These are phyloP conservation scores for Coccomyxa sp. DNA, from an alignment of 139 green algal species.

Conservation along the genomic window DNA sequence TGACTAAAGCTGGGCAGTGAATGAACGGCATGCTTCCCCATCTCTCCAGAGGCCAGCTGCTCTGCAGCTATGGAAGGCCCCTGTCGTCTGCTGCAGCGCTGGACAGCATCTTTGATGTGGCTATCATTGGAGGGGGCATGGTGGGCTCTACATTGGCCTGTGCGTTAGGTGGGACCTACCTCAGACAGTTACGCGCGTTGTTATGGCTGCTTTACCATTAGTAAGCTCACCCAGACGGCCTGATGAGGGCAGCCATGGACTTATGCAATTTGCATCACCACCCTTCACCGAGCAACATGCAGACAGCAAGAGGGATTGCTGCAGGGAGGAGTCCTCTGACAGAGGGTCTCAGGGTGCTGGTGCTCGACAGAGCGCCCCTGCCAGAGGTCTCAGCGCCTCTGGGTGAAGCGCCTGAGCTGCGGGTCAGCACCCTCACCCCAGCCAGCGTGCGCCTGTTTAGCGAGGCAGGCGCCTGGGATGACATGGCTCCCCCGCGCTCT, in stretches of 20 bases:
- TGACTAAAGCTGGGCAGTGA: too few relatives aligned
- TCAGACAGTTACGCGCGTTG: too few relatives aligned
- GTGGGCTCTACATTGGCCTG: slow-evolving; percentile 63
- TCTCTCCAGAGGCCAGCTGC: too few relatives aligned
- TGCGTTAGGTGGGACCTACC: slow-evolving; percentile 61
- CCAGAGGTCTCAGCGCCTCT: neutral
- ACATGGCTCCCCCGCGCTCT: slow-evolving; percentile 27
- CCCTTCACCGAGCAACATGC: neutral
- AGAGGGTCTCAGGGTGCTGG: neutral
- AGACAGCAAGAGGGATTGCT: neutral
- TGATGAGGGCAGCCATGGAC: neutral
- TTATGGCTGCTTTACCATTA: too few relatives aligned
- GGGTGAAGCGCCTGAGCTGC: slow-evolving; percentile 36
- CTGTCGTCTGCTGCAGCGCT: neutral
- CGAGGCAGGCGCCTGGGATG: slow-evolving; percentile 49
- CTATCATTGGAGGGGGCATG: slow-evolving; percentile 70
- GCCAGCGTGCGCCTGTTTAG: slow-evolving; percentile 49
- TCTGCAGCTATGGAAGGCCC: too few relatives aligned
- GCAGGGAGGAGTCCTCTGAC: neutral
- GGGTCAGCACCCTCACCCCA: slow-evolving; percentile 72
- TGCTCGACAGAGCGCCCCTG: neutral
- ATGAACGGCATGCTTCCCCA: too few relatives aligned
- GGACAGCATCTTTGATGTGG: slow-evolving; percentile 39
- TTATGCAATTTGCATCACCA: too few relatives aligned
- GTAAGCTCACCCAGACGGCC: too few relatives aligned